Percentiles rank a stretch among this genome's conserved stretches.
Evolutionary conservation across 1,284 basidiomycete species (phyloP).

Genomic region (Puccinia coronata): DNA sequence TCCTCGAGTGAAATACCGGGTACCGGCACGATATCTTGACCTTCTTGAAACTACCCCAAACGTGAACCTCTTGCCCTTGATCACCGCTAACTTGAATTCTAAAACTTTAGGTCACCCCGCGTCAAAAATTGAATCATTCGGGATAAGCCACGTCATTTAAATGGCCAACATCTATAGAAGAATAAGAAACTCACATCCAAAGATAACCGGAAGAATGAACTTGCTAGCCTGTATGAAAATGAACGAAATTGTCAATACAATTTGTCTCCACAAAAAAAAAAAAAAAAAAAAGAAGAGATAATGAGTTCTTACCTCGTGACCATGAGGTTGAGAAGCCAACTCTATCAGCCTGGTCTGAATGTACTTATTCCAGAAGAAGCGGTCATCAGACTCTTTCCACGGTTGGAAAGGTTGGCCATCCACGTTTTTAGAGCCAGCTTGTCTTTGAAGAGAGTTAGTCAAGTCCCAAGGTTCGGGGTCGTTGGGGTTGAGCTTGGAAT

Average conservation of each 20-base stretch:
- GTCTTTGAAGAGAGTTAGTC: conserved; percentile 32
- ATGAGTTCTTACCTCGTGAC: conserved; percentile 20
- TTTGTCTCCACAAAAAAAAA: not conserved
- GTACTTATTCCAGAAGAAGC: conserved; percentile 47
- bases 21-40: conserved; percentile 89
- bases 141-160: no score
- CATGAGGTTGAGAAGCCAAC: conserved; percentile 27
- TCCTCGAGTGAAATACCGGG: conserved; percentile 94
- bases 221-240: conserved; percentile 4
- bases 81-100: conserved; percentile 74
- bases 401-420: not conserved
- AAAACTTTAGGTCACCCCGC: conserved; percentile 65
- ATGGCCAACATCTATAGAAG: no score
- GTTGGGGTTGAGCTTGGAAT: conserved; percentile 5
- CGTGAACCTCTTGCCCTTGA: conserved; percentile 78
- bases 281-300: not conserved
- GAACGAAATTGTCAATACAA: not conserved
- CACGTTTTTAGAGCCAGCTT: not conserved
- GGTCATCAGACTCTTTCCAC: conserved; percentile 44
- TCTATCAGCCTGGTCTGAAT: conserved; percentile 37
- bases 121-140: not conserved
- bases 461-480: conserved; percentile 43
- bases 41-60: conserved; percentile 88
- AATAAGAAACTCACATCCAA: conserved; percentile 70
- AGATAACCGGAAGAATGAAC: conserved; percentile 57